These are phyloP conservation scores for Colletotrichum caudatum DNA, from an alignment of 2,329 filamentous ascomycete genomes.

Conservation along the genomic window DNA sequence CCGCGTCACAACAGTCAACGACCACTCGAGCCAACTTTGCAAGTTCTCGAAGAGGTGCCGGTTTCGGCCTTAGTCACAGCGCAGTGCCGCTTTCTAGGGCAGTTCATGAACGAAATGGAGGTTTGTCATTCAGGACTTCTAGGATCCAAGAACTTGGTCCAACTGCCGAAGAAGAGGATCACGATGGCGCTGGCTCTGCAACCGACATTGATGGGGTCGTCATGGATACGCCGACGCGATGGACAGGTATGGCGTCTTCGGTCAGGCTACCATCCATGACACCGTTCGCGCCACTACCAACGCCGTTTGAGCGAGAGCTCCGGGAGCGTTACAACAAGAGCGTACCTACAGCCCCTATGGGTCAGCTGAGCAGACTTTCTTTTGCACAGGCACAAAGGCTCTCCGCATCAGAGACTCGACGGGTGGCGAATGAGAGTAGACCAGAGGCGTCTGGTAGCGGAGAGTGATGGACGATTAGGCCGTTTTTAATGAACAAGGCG, in stretches of 20 bases:
- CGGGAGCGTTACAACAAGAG: slow-evolving; percentile 43
- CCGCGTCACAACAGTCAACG: slow-evolving; percentile 10
- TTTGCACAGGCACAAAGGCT: slow-evolving; percentile 28
- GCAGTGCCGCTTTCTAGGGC: slow-evolving; percentile 33
- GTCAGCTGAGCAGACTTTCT: slow-evolving; percentile 32
- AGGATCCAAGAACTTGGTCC: slow-evolving; percentile 23
- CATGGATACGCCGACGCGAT: slow-evolving; percentile 60
- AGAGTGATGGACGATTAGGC: neutral
- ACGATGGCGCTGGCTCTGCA: slow-evolving; percentile 25
- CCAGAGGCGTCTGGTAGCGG: neutral
- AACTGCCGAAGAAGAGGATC: slow-evolving; percentile 33
- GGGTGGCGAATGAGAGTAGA: neutral
- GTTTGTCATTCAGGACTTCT: slow-evolving; percentile 24
- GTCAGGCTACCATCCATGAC: slow-evolving; percentile 57
- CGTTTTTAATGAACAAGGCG: neutral
- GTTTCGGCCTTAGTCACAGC: neutral
- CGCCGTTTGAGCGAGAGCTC: slow-evolving; percentile 55
- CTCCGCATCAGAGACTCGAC: slow-evolving; percentile 23
- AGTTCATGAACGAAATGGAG: slow-evolving; percentile 16
- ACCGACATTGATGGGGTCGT: slow-evolving; percentile 21
- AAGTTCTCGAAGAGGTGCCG: slow-evolving; percentile 19
- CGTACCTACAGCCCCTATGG: slow-evolving; percentile 11
- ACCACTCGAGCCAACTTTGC: slow-evolving; percentile 24
- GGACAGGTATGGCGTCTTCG: slow-evolving; percentile 57
- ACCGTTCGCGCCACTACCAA: slow-evolving; percentile 56